A percentile compares a stretch with the other conserved stretches of the same genome.
Conservation (phyloP, 225 moss, liverwort and hornwort genomes). For the Bryum argenteum region DNA sequence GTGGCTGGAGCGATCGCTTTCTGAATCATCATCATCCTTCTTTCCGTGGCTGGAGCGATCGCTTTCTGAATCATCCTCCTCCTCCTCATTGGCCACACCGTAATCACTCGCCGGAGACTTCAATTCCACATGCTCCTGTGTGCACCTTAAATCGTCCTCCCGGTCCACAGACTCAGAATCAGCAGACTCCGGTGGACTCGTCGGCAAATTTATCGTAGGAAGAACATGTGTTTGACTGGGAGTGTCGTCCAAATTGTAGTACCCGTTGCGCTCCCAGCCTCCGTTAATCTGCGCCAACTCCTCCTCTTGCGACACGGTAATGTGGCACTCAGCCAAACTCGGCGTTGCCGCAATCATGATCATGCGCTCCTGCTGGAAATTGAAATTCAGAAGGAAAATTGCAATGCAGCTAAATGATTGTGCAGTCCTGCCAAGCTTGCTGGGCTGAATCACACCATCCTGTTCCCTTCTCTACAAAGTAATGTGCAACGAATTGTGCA, state of each 20-base stretch:
- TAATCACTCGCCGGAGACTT: conserved; percentile 40
- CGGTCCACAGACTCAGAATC: conserved; percentile 41
- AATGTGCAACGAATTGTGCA: too few species aligned
- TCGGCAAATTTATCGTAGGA: conserved; percentile 2
- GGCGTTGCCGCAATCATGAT: conserved; percentile 36
- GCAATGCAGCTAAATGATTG: not conserved
- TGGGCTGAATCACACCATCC: too few species aligned
- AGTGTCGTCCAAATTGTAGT: conserved; percentile 52
- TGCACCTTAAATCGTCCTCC: conserved; percentile 28
- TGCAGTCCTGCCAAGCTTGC: too few species aligned
- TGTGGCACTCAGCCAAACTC: conserved; percentile 34
- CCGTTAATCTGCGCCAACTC: conserved; percentile 33
- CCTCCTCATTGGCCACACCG: not conserved
- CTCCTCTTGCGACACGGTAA: conserved; percentile 56
- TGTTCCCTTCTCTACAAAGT: too few species aligned
- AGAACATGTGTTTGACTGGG: conserved; percentile 39
- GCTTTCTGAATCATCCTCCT: conserved; percentile 41
- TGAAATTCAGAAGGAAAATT: too few species aligned
- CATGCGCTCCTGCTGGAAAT: not conserved
- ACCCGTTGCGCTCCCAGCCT: conserved; percentile 50
- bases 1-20: conserved; percentile 40
- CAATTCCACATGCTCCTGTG: conserved; percentile 52
- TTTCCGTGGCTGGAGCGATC: conserved; percentile 39
- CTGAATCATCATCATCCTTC: conserved; percentile 39
- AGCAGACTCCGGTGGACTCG: not conserved